phyloP scores from a whole-genome alignment of 1,284 basidiomycete species.

The Apiotrichum gamsii region DNA sequence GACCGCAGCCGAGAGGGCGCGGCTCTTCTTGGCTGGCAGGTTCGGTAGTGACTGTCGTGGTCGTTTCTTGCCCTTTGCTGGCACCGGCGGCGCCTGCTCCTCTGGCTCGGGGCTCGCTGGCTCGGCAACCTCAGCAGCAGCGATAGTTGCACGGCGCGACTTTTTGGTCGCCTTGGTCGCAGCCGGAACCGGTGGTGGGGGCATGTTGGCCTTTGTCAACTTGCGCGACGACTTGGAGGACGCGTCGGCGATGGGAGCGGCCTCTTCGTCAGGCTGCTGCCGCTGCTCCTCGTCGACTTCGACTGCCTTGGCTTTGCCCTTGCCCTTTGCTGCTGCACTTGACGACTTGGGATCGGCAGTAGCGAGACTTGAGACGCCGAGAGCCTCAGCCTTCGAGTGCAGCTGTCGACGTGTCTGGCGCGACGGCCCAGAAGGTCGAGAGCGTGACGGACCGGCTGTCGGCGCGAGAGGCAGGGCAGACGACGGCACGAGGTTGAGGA shows the following conservation, averaged over 20 bases:
- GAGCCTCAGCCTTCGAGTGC: conserved; percentile 30
- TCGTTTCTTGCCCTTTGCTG: conserved; percentile 22
- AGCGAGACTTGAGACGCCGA: conserved; percentile 16
- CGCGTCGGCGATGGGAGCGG: neutral
- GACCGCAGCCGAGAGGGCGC: neutral
- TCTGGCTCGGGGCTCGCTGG: neutral
- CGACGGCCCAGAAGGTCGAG: conserved; percentile 14
- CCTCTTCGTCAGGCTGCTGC: too few relatives aligned
- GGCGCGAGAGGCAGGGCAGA: neutral
- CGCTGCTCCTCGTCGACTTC: neutral
- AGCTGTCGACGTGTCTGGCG: conserved; percentile 39
- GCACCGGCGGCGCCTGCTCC: conserved; percentile 1
- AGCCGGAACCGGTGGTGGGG: conserved; percentile 23
- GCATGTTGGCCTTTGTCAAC: conserved; percentile 19
- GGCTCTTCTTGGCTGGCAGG: conserved; percentile 23
- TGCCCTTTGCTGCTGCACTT: conserved; percentile 6
- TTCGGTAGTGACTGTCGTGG: conserved; percentile 23
- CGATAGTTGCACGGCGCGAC: conserved; percentile 20
- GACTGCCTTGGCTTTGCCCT: conserved; percentile 12
- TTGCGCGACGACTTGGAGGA: neutral
- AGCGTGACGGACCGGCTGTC: conserved; percentile 29
- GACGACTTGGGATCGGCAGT: neutral
- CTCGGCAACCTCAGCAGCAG: neutral
- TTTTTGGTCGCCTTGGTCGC: conserved; percentile 14
- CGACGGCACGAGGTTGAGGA: conserved; percentile 27